Base-by-base conservation (phyloP, 495 filamentous ascomycete species). In the Aspergillus biplanus region DNA sequence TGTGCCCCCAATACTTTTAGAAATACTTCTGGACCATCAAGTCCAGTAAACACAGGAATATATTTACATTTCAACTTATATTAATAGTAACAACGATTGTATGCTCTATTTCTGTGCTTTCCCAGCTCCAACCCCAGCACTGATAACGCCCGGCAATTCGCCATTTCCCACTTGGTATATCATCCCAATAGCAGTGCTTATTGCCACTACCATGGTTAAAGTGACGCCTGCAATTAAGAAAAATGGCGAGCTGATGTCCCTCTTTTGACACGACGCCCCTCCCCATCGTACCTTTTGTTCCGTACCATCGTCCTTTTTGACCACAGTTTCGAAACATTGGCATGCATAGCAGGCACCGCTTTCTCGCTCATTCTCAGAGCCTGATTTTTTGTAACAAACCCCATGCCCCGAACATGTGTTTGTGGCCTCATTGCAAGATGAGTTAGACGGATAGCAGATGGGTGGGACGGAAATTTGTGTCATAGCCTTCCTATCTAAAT, bases 211-310 rank as follows among this genome's bases (percentile, higher is more conserved):
- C 33, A 92, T 78, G 21, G 85, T 70, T 48, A 96, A 77, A 7
- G 82, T 86, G 46, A 95, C 87, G 5, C 87, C 84, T 6, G 85
- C 80, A 67, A 99, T 80, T 44, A 99, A 75, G 84, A 92, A 96
- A 74, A 99, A 98, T 42, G 87, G 87, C 18, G 87, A 84, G 75
- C 90, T 93, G 50, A 98, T 77, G 73, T 99, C 93, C 69, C 87
- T 87, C 84, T 97, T 99, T 75, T 96, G 89, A 77, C 95, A 99
- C 63, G 89, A 89, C 35, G 86, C 76, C 12, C 95, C 95, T 54
- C 88, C 94, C 91, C 92, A 99, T 62, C 83, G 75, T 21, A 78
- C 75, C 48, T 81, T 87, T 66, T 82, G 82, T 12, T 67, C 73
- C 16, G 73, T 73, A 13, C 78, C 81, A 47, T 84, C 80, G 21